Base-by-base conservation (phyloP, 345 rosid species). In the Lepidium didymum region DNA sequence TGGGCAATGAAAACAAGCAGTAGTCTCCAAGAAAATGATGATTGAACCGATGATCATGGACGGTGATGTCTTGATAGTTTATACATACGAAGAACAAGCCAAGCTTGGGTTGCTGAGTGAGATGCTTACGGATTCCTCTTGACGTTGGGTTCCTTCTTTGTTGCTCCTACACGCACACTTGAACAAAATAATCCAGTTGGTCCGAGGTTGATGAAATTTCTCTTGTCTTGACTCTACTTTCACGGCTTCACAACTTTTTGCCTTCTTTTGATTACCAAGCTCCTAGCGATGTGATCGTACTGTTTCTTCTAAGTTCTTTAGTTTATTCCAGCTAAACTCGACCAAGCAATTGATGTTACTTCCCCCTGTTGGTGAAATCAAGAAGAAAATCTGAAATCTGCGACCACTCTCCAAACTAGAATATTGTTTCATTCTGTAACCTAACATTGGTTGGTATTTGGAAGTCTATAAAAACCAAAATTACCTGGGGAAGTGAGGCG, bases 401-500 rank as follows among this genome's bases (percentile, higher is more conserved):
- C 0, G 15, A 21, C n/a, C 38, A 25, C 13, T 57, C 14, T 57
- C 23, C 23, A 4, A 45, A 23, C 27, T 56, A 44, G 31, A 67
- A 57, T 37, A 29, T 11, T 44, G 46, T 44, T 54, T 56, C 54
- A 1, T 23, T 18, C 54, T 55, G 61, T 42, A 29, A 15, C 50
- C 13, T 16, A 37, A 58, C 46, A 57, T 14, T 3, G 8, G 52
- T 40, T 60, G 49, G 42, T 35, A 69, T 55, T 50, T 29, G 9
- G 46, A 63, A 41, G 27, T 68, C 11, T 19, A 19, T 6, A 56
- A 7, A 27, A 44, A 58, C 57, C 41, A 34, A 44, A 54, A 42
- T 54, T 83, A 93, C 86, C 89, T 87, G 58, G 78, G 75, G 42
- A 70, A 63, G 58, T 57, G 92, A 43, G 90, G 86, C 5, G 93